A percentile compares a stretch with the other conserved stretches of the same genome.
Conservation (phyloP, 2,329 filamentous ascomycete genomes). For the Penicillium glabrum region DNA sequence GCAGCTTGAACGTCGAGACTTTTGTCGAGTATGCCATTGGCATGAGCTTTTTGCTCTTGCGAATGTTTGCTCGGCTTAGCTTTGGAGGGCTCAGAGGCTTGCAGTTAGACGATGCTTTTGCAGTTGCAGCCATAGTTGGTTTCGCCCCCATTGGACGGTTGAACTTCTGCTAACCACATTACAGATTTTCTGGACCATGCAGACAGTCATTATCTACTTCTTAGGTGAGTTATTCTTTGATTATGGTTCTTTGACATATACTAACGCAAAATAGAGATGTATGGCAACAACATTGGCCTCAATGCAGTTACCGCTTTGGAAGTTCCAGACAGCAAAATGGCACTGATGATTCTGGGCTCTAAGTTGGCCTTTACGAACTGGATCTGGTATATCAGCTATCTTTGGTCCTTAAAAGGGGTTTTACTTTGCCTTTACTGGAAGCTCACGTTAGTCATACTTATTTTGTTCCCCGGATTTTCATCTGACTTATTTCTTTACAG, state of each 20-base stretch:
- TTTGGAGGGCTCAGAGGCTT: conserved; percentile 13
- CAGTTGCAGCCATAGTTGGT: conserved; percentile 16
- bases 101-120: conserved; percentile 17
- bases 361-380: conserved; percentile 34
- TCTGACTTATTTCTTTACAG: conserved; percentile 1
- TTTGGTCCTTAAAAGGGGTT: conserved; percentile 35
- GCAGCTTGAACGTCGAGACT: conserved; percentile 11
- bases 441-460: conserved; percentile 20
- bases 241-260: neutral
- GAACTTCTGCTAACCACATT: too few species aligned
- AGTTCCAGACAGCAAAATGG: conserved; percentile 24
- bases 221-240: neutral
- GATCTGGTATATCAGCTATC: conserved; percentile 36
- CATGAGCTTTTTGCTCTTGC: conserved; percentile 12
- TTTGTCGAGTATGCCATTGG: conserved; percentile 23
- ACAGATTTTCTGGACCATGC: conserved; percentile 11
- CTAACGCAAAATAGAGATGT: conserved; percentile 13
- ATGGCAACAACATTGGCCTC: conserved; percentile 32
- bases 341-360: conserved; percentile 25
- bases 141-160: neutral
- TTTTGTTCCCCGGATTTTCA: neutral
- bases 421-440: conserved; percentile 33
- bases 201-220: conserved; percentile 12
- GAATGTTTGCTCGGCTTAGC: conserved; percentile 9
- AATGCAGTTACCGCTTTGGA: conserved; percentile 24